A percentile compares a stretch with the other conserved stretches of the same genome.
These are phyloP conservation scores for Spathaspora passalidarum DNA, from an alignment of 805 yeast species.

Conservation along the genomic window DNA sequence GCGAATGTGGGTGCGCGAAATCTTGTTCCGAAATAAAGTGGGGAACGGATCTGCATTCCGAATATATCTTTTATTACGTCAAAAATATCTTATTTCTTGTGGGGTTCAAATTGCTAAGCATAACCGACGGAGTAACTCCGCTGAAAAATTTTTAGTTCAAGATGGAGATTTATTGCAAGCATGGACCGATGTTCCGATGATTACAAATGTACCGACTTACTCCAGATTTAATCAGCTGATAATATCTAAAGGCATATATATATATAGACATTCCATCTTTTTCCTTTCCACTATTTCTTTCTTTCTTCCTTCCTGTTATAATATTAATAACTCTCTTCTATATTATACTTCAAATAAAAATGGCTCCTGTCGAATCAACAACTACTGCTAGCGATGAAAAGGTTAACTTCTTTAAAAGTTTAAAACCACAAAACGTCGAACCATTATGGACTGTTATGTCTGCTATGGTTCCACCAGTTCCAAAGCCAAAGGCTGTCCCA, in stretches of 20 bases:
- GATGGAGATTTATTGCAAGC: too few species aligned
- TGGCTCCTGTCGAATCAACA: slow-evolving; percentile 3
- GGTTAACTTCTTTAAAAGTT: slow-evolving; percentile 7
- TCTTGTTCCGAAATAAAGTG: background rate
- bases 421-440: slow-evolving; percentile 10
- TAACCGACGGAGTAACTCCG: background rate
- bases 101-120: background rate
- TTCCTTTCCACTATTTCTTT: background rate
- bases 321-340: too few species aligned
- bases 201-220: background rate
- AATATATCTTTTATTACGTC: background rate
- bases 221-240: background rate
- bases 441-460: slow-evolving; percentile 13
- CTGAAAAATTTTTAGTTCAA: too few species aligned
- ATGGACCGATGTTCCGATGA: background rate
- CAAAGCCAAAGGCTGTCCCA: slow-evolving; percentile 12
- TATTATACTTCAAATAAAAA: background rate
- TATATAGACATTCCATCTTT: background rate
- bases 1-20: background rate
- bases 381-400: slow-evolving; percentile 1
- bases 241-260: background rate
- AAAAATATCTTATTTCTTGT: background rate
- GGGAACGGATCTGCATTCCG: background rate
- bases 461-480: slow-evolving; percentile 13
- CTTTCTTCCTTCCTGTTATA: too few species aligned